Conservation (phyloP, 2,329 filamentous ascomycete genomes). For the Claviceps citrina region DNA sequence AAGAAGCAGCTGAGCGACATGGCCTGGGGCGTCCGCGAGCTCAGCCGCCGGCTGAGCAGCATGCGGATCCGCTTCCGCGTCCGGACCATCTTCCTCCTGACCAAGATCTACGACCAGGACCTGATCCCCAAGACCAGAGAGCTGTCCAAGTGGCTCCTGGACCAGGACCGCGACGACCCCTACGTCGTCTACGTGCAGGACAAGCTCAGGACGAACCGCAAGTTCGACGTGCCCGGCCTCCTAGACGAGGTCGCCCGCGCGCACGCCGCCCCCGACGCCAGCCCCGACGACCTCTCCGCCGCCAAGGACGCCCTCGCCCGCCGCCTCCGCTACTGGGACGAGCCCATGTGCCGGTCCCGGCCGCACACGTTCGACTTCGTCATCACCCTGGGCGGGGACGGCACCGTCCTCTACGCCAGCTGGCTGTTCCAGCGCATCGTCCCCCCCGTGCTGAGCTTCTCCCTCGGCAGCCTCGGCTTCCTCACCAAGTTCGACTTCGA, state of each 20-base stretch:
- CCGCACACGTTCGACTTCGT: conserved; percentile 91
- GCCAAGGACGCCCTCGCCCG: conserved; percentile 23
- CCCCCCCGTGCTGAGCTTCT: conserved; percentile 82
- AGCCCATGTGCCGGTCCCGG: conserved; percentile 57
- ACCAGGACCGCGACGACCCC: conserved; percentile 45
- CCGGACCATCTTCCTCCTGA: conserved; percentile 70
- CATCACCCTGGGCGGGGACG: conserved; percentile 81
- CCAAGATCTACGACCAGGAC: conserved; percentile 77
- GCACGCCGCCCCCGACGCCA: conserved; percentile 23
- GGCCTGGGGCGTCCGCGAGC: conserved; percentile 85
- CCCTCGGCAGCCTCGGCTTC: conserved; percentile 83
- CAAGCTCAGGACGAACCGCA: conserved; percentile 51
- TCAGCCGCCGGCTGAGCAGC: conserved; percentile 72
- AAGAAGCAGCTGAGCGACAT: conserved; percentile 94
- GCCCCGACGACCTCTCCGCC: conserved; percentile 18
- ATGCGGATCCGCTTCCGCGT: conserved; percentile 72
- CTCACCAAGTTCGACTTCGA: conserved; percentile 92
- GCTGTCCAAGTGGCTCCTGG: conserved; percentile 66
- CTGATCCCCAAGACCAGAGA: conserved; percentile 65
- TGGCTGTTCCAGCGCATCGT: conserved; percentile 96
- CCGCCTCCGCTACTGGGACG: conserved; percentile 70
- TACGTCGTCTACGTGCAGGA: conserved; percentile 79
- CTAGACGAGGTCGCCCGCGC: conserved; percentile 41
- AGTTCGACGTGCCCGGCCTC: conserved; percentile 59
- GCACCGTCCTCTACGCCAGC: conserved; percentile 90